Evolutionary conservation across 2,329 filamentous ascomycete species (phyloP).

Genomic region (Penicillium freii): DNA sequence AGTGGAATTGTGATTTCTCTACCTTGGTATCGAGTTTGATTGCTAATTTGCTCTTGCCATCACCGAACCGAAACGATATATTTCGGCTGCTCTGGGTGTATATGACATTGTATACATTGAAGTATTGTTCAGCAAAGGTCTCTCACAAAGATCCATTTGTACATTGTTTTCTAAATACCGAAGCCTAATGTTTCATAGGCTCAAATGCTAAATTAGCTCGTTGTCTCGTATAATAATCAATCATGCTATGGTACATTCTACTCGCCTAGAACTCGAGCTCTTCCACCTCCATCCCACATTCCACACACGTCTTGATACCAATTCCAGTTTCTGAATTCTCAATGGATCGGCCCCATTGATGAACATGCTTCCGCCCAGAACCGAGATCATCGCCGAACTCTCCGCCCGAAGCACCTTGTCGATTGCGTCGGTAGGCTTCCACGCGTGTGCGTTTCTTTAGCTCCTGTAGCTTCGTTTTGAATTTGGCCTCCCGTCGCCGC

Average conservation of each 20-base stretch:
- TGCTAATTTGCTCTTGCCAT: not conserved
- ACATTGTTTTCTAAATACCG: not conserved
- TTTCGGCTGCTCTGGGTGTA: not conserved
- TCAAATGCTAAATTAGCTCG: not conserved
- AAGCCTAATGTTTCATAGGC: not conserved
- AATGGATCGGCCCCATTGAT: conserved; percentile 72
- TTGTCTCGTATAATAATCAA: not conserved
- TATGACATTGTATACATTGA: not conserved
- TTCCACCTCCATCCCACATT: conserved; percentile 67
- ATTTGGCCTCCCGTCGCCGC: conserved; percentile 82
- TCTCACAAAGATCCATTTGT: not conserved
- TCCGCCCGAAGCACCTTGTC: conserved; percentile 50
- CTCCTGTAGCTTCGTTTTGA: conserved; percentile 82
- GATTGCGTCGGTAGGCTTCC: conserved; percentile 77
- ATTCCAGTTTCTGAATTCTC: conserved; percentile 57
- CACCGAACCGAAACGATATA: not conserved
- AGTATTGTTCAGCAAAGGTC: not conserved
- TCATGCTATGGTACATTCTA: conserved; percentile 2
- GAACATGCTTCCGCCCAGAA: conserved; percentile 70
- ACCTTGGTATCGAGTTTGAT: not conserved
- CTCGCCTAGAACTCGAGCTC: conserved; percentile 58
- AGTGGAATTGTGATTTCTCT: not conserved
- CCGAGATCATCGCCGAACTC: conserved; percentile 76
- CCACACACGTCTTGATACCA: conserved; percentile 68
- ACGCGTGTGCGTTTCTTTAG: conserved; percentile 91